Conservation (phyloP, 2,329 filamentous ascomycete genomes). For the Trichoderma asperellum region DNA sequence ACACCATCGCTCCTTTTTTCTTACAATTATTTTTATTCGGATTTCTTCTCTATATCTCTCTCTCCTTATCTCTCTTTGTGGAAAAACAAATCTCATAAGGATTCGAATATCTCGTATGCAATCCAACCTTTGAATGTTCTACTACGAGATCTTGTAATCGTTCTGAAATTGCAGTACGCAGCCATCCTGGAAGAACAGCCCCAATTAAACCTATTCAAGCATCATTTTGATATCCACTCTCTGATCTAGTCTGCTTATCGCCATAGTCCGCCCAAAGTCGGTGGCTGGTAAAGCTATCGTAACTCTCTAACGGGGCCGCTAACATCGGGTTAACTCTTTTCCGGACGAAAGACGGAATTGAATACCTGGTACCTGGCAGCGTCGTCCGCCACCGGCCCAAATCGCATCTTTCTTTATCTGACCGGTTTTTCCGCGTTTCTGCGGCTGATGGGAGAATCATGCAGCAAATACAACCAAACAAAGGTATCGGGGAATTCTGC, state of each 20-base stretch:
- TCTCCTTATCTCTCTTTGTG: background rate
- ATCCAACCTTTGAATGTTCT: background rate
- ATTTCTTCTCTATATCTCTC: background rate
- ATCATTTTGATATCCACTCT: background rate
- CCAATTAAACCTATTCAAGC: background rate
- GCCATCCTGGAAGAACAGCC: background rate
- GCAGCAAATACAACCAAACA: background rate
- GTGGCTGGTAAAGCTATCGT: slow-evolving; percentile 24
- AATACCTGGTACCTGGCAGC: slow-evolving; percentile 23
- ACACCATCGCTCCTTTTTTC: no score
- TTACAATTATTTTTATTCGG: no score
- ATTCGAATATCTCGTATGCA: background rate
- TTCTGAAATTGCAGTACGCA: background rate
- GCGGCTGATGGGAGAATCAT: background rate
- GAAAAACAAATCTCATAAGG: background rate
- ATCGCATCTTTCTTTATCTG: background rate
- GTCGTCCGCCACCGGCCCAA: background rate
- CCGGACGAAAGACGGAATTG: background rate
- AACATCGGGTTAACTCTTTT: slow-evolving; percentile 2
- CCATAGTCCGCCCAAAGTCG: slow-evolving; percentile 13
- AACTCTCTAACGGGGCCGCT: slow-evolving; percentile 22
- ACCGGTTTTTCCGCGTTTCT: background rate
- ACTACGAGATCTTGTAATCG: background rate
- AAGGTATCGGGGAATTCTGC: background rate
- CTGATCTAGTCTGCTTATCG: background rate